Percentiles rank a stretch among this genome's conserved stretches.
These are phyloP conservation scores for Xylariaceae sp. DNA, from an alignment of 2,329 filamentous ascomycete genomes.

Conservation along the genomic window DNA sequence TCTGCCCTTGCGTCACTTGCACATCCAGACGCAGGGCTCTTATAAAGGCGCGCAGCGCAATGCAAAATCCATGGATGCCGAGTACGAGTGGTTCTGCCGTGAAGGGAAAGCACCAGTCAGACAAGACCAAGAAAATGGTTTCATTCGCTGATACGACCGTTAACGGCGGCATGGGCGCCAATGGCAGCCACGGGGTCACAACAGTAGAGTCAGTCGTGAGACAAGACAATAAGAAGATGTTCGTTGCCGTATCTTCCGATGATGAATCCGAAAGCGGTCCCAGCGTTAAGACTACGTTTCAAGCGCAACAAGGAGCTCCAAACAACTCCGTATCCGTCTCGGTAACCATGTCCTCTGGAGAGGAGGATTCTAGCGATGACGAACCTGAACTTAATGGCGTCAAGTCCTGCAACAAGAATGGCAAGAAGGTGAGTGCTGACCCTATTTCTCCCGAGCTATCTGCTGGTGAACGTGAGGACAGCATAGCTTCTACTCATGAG, in stretches of 20 bases:
- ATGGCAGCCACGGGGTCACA: slow-evolving; percentile 1
- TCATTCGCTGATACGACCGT: slow-evolving; percentile 13
- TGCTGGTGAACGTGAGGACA: slow-evolving; percentile 4
- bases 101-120: slow-evolving; percentile 7
- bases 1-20: slow-evolving; percentile 34
- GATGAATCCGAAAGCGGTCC: slow-evolving; percentile 5
- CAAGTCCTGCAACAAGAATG: slow-evolving; percentile 19
- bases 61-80: too few species aligned
- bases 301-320: neutral
- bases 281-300: slow-evolving; percentile 4
- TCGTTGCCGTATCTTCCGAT: neutral
- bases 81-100: neutral
- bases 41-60: slow-evolving; percentile 22
- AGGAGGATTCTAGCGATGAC: slow-evolving; percentile 3
- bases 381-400: neutral
- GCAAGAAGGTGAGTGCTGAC: slow-evolving; percentile 5
- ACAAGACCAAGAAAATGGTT: slow-evolving; percentile 8
- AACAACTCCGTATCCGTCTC: neutral
- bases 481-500: neutral
- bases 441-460: slow-evolving; percentile 4
- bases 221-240: too few species aligned
- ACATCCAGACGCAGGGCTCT: slow-evolving; percentile 25
- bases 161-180: neutral
- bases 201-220: neutral
- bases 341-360: slow-evolving; percentile 3